Evolutionary conservation across 371 early-diverging fungal genomes (phyloP), one percentile per base, ranked within the genome.

Genomic region (Mortierella sp.): DNA sequence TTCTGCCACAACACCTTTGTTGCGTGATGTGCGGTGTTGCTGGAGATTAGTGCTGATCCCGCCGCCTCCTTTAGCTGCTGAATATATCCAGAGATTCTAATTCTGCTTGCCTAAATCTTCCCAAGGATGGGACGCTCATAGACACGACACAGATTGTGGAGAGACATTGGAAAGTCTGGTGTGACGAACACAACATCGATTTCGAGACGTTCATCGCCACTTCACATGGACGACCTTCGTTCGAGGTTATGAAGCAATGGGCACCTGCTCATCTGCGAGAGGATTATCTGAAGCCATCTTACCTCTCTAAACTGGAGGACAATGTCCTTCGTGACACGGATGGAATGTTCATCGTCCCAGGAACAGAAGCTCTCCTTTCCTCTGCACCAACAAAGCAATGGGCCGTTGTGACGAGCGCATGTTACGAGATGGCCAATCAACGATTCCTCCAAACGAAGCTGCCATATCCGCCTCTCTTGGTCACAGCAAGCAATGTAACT

Each of bases 381-480:
- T 59, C 61, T 0, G 11, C 86, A 14, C 82, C 84, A 0, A 28
- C 6, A 5, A 63, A 59, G 9, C 52, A 56, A 1, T 87, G 87
- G 87, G 81, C 81, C 0, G 83, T 86, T 0, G 84, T 84, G 29
- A 87, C 87, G 0, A 84, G 85, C 52, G 86, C 86, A 2, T 81
- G 83, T 50, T 56, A 57, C 3, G 59, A 71, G 7, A 69, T 87
- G 76, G 87, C 87, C 0, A 43, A 37, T 1, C 60, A 64, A 12
- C 66, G 87, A 25, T 80, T 87, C 59, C 37, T 62, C 11, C 82
- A 83, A 61, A 70, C 81, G 28, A 65, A 52, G n/a, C 19, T 86
- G 47, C 64, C 79, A 1, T n/a, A 26, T 1, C 86, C 87, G 4
- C 56, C 50, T 0, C 65, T 81, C n/a, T 64, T 86, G 50, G 72